Evolutionary conservation across 495 filamentous ascomycete species (phyloP).

Genomic region (Entonaema liquescens): DNA sequence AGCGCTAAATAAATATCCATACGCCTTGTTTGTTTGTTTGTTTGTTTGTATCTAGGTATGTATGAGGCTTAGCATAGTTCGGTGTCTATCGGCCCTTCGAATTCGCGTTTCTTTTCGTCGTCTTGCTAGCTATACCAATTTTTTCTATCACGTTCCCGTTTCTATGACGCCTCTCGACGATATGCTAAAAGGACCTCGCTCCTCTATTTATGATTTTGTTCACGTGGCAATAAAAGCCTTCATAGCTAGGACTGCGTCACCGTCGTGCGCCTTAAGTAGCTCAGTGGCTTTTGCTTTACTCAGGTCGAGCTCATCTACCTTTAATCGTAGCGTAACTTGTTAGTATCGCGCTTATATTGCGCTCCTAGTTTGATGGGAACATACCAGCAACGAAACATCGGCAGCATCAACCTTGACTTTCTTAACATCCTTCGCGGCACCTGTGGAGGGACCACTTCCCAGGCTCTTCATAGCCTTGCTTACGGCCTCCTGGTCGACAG

Average conservation of each 20-base stretch:
- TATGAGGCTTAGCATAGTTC: not conserved
- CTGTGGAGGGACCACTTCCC: constrained; percentile 38
- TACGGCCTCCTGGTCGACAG: constrained; percentile 83
- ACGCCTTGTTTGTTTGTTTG: not conserved
- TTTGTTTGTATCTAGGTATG: too few relatives aligned
- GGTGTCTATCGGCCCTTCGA: not conserved
- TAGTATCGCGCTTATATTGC: not conserved
- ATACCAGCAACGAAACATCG: constrained; percentile 54
- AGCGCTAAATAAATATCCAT: not conserved
- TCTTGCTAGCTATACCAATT: constrained; percentile 19
- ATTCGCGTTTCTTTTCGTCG: not conserved
- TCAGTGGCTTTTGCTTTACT: constrained; percentile 84
- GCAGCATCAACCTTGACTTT: constrained; percentile 61
- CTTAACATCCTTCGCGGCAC: constrained; percentile 54
- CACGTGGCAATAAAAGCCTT: constrained; percentile 57
- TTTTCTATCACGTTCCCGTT: constrained; percentile 21
- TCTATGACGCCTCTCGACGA: constrained; percentile 34
- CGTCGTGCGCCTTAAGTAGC: constrained; percentile 79
- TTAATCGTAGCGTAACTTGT: constrained; percentile 2
- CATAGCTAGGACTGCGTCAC: constrained; percentile 76
- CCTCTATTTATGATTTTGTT: not conserved
- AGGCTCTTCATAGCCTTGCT: constrained; percentile 82
- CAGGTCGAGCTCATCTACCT: constrained; percentile 84
- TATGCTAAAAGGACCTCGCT: not conserved
- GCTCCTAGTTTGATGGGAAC: constrained; percentile 10